Conservation (phyloP, 257 asterid species). For the Paulownia fortunei region DNA sequence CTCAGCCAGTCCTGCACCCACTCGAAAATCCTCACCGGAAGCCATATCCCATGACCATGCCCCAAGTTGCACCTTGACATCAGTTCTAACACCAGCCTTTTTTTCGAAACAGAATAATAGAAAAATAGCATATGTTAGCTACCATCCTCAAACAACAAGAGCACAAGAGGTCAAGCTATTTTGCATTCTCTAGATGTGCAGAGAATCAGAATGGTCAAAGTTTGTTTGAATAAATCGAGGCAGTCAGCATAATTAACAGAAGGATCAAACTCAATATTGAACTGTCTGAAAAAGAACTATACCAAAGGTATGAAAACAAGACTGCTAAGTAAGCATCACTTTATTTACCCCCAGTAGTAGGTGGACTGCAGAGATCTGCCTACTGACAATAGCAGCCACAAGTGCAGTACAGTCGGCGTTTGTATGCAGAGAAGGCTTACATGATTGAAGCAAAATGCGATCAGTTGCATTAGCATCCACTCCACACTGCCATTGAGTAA, state of each 20-base stretch:
- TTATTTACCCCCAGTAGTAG: conserved; percentile 66
- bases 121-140: conserved; percentile 13
- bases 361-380: conserved; percentile 70
- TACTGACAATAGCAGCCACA: conserved; percentile 77
- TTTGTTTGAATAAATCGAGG: not conserved
- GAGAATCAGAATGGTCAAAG: not conserved
- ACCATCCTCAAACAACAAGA: conserved; percentile 10
- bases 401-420: conserved; percentile 74
- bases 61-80: conserved; percentile 67
- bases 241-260: not conserved
- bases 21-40: conserved; percentile 83
- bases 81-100: conserved; percentile 70
- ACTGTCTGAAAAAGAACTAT: not conserved
- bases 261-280: not conserved
- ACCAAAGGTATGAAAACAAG: not conserved
- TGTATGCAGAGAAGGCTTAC: conserved; percentile 73
- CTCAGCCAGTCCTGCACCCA: conserved; percentile 85
- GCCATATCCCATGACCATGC: conserved; percentile 90
- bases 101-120: conserved; percentile 1
- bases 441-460: conserved; percentile 75
- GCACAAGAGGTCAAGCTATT: not conserved
- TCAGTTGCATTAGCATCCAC: conserved; percentile 66
- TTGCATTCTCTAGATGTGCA: conserved; percentile 13
- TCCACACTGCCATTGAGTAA: conserved; percentile 63
- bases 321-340: not conserved